Conservation (phyloP, 371 early-diverging fungal species). For the Apophysomyces elegans region DNA sequence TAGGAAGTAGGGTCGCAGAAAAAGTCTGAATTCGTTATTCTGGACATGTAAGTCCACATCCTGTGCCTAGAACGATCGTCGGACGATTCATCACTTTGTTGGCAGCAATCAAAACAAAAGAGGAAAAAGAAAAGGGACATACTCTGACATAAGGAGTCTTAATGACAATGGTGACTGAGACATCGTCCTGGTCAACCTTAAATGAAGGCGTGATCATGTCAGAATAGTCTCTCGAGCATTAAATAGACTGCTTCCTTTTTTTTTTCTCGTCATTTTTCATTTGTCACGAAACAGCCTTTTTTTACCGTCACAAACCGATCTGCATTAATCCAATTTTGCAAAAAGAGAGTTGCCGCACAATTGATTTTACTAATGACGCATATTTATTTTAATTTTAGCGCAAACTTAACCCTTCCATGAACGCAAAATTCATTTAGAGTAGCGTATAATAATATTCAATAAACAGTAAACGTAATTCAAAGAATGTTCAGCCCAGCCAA, state of each 20-base stretch:
- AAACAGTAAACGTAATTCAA: no score
- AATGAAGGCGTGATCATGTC: constrained; percentile 94
- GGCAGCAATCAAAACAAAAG: neutral
- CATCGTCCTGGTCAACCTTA: constrained; percentile 77
- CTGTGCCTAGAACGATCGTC: constrained; percentile 60
- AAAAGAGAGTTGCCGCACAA: no score
- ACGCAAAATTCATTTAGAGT: no score
- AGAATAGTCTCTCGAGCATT: neutral
- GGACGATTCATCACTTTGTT: constrained; percentile 1
- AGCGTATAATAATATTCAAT: no score
- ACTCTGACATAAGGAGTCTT: constrained; percentile 87
- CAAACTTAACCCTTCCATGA: no score
- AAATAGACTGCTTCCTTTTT: neutral
- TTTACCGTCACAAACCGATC: constrained; percentile 10
- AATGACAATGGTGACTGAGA: constrained; percentile 72
- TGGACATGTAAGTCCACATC: constrained; percentile 83
- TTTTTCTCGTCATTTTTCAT: neutral
- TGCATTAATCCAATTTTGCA: neutral
- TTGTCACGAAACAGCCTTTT: neutral
- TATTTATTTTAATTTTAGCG: no score
- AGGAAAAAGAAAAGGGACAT: constrained; percentile 13
- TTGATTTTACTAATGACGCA: no score
- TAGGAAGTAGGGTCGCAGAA: constrained; percentile 82
- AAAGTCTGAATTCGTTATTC: constrained; percentile 78
- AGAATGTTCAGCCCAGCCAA: no score